A percentile compares a stretch with the other conserved stretches of the same genome.
Evolutionary conservation across 2,329 filamentous ascomycete genomes (phyloP).

Genomic region (Orbilia javanica): DNA sequence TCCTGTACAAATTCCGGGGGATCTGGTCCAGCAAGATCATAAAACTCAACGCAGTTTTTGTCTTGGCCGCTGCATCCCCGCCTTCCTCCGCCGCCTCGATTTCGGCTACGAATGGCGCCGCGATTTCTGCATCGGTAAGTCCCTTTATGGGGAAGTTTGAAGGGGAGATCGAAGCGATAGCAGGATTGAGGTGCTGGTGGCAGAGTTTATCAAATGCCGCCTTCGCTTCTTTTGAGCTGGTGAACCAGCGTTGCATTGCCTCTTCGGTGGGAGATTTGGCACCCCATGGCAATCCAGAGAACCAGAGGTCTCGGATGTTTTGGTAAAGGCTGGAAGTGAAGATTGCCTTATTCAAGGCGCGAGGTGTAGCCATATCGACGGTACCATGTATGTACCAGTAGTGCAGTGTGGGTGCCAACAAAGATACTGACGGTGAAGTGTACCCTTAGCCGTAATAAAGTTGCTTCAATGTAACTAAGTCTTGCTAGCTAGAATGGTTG

Average conservation of each 20-base stretch:
- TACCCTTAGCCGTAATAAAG: too few species aligned
- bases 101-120: conserved; percentile 42
- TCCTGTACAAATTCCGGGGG: conserved; percentile 73
- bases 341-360: conserved; percentile 30
- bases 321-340: conserved; percentile 42
- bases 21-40: conserved; percentile 75
- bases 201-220: conserved; percentile 37
- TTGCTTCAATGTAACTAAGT: too few species aligned
- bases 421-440: too few species aligned
- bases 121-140: conserved; percentile 41
- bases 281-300: conserved; percentile 35
- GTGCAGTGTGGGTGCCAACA: neutral
- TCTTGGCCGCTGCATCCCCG: conserved; percentile 30
- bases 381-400: neutral
- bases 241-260: conserved; percentile 47
- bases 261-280: conserved; percentile 40
- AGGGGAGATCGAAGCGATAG: conserved; percentile 36
- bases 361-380: conserved; percentile 18
- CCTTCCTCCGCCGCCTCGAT: conserved; percentile 28
- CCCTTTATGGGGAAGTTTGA: conserved; percentile 45
- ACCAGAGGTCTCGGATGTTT: conserved; percentile 49
- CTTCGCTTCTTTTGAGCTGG: conserved; percentile 36
- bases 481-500: too few species aligned
- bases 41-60: conserved; percentile 66
- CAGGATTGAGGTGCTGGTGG: conserved; percentile 27